phyloP scores from a whole-genome alignment of 2,329 filamentous ascomycete genomes.

The Alternaria infectoria region DNA sequence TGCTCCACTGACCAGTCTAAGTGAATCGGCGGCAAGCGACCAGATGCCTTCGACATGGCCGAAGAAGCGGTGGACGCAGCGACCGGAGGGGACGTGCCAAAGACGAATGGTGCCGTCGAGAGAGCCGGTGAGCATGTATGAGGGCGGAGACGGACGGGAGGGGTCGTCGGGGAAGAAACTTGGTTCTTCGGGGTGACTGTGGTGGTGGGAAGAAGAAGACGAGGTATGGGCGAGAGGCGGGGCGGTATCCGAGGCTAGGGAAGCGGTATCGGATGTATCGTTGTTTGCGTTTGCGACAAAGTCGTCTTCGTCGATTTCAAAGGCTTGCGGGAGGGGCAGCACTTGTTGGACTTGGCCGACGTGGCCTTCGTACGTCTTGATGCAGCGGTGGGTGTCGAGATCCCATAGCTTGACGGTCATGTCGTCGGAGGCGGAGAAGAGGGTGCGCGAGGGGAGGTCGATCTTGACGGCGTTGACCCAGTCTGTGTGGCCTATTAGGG shows the following conservation, averaged over 20 bases:
- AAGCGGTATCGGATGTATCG: slow-evolving; percentile 52
- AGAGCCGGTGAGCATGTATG: slow-evolving; percentile 91
- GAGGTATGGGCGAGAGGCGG: slow-evolving; percentile 12
- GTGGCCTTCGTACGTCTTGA: slow-evolving; percentile 82
- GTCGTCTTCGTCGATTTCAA: slow-evolving; percentile 80
- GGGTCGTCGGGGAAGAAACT: slow-evolving; percentile 65
- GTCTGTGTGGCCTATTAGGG: slow-evolving; percentile 82
- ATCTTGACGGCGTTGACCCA: slow-evolving; percentile 98
- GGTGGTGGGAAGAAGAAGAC: slow-evolving; percentile 5
- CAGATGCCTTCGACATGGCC: slow-evolving; percentile 96
- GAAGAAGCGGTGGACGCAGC: slow-evolving; percentile 90
- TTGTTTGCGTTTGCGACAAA: slow-evolving; percentile 62
- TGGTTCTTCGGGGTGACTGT: slow-evolving; percentile 21
- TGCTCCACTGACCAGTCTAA: slow-evolving; percentile 85
- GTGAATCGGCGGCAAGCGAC: slow-evolving; percentile 86
- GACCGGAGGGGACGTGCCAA: slow-evolving; percentile 85
- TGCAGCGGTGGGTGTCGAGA: slow-evolving; percentile 79
- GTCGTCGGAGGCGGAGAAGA: slow-evolving; percentile 94
- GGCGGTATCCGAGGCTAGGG: slow-evolving; percentile 33
- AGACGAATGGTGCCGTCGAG: slow-evolving; percentile 90
- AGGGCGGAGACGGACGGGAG: slow-evolving; percentile 74
- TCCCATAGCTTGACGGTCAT: slow-evolving; percentile 93
- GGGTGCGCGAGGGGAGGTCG: slow-evolving; percentile 78
- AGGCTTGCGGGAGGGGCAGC: slow-evolving; percentile 81
- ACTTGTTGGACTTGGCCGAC: slow-evolving; percentile 96